These are phyloP conservation scores for Lactarius indigo DNA, from an alignment of 768 basidiomycete genomes.

Conservation along the genomic window DNA sequence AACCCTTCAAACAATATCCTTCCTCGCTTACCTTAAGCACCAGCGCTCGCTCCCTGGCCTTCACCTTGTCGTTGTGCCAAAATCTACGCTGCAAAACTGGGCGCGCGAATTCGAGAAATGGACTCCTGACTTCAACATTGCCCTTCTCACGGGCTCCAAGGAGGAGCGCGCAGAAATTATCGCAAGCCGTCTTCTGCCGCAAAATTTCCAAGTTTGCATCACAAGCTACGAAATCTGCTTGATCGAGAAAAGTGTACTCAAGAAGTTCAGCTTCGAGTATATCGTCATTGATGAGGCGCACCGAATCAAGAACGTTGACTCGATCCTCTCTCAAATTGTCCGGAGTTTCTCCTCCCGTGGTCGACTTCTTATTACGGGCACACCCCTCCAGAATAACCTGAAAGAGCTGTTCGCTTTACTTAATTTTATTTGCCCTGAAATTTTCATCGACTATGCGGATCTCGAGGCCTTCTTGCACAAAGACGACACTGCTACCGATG, in stretches of 20 bases:
- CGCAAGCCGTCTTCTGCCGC: slow-evolving; percentile 69
- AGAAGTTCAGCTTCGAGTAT: slow-evolving; percentile 96
- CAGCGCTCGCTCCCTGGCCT: slow-evolving; percentile 73
- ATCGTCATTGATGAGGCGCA: slow-evolving; percentile 99
- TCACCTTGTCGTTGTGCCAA: slow-evolving; percentile 96
- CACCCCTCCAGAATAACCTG: slow-evolving; percentile 93
- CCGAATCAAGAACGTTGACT: slow-evolving; percentile 98
- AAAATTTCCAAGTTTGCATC: slow-evolving; percentile 91
- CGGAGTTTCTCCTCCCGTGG: slow-evolving; percentile 86
- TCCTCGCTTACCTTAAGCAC: slow-evolving; percentile 92
- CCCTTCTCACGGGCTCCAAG: slow-evolving; percentile 80
- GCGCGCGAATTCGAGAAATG: slow-evolving; percentile 86
- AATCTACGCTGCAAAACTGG: slow-evolving; percentile 98
- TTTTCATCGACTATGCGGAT: slow-evolving; percentile 88
- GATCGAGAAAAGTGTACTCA: slow-evolving; percentile 87
- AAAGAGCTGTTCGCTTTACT: slow-evolving; percentile 91
- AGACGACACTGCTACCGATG: slow-evolving; percentile 63
- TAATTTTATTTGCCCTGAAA: slow-evolving; percentile 97
- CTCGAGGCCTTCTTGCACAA: slow-evolving; percentile 93
- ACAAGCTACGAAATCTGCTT: slow-evolving; percentile 97
- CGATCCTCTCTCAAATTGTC: slow-evolving; percentile 91
- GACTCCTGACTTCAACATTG: slow-evolving; percentile 83
- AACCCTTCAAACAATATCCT: slow-evolving; percentile 96
- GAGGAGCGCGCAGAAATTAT: slow-evolving; percentile 88
- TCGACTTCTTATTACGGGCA: slow-evolving; percentile 91